phyloP scores from a whole-genome alignment of 805 yeast species.

The Wickerhamomyces tratensis region DNA sequence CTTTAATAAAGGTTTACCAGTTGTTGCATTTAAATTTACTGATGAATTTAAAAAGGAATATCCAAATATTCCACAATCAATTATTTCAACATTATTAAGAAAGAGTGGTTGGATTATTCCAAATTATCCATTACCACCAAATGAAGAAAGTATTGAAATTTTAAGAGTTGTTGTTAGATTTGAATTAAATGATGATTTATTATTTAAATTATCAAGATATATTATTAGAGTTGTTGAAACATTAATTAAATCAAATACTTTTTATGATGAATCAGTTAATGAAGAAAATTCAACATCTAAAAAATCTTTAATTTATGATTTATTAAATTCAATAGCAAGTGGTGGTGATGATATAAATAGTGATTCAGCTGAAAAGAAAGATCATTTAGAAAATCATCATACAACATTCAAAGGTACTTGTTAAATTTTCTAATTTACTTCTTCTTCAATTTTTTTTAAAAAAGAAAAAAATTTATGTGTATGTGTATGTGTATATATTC shows the following conservation, averaged over 20 bases:
- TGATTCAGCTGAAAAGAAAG: constrained; percentile 5
- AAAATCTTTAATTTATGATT: constrained; percentile 30
- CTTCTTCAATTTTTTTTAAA: too few relatives aligned
- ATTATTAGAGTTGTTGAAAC: constrained; percentile 42
- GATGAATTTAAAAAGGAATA: constrained; percentile 43
- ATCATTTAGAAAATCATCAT: constrained; percentile 16
- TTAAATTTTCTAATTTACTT: neutral
- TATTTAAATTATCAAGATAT: constrained; percentile 57
- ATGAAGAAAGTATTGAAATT: constrained; percentile 52
- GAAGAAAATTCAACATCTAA: constrained; percentile 11
- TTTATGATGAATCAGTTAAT: constrained; percentile 8
- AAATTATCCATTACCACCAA: constrained; percentile 71
- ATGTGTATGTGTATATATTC: too few relatives aligned
- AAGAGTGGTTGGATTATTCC: constrained; percentile 83
- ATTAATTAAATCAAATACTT: constrained; percentile 36
- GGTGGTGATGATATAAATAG: constrained; percentile 37
- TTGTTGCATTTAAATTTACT: constrained; percentile 75
- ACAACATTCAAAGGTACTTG: constrained; percentile 20
- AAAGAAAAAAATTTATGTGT: too few relatives aligned
- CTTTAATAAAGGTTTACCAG: constrained; percentile 76
- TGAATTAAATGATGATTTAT: constrained; percentile 49
- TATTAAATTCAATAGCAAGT: constrained; percentile 45
- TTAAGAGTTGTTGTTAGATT: constrained; percentile 77
- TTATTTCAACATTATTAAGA: constrained; percentile 64
- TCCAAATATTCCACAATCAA: constrained; percentile 77